Evolutionary conservation across 257 asterid genomes (phyloP), one percentile per base, ranked within the genome.

Genomic region (Buddleja alternifolia): DNA sequence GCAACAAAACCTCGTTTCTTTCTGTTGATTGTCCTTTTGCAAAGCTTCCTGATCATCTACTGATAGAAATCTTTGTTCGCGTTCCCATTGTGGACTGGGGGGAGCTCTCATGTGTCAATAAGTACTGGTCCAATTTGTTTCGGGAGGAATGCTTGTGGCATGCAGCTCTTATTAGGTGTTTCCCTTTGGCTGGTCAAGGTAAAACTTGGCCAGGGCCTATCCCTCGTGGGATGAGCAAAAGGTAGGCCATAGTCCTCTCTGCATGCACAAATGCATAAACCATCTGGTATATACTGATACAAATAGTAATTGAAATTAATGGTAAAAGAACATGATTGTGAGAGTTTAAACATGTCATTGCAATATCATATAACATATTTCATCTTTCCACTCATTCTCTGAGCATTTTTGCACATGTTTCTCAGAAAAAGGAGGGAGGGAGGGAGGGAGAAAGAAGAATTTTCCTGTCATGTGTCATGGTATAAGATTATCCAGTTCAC

Each of bases 131-230:
- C 53, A 74, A 69, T 67, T 77, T 89, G 64, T 89, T 85, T 75
- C 84, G 76, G 39, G 88, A 82, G 76, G 96, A 89, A 11, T 78
- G 72, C 75, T 80, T 87, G 75, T 89, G 96, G 95, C 60, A 57
- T 47, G 96, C 92, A 23, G 95, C 95, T 74, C 85, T 89, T 47
- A 4, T 73, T 56, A 82, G 76, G 71, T 78, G 77, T 69, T 89
- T 85, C 50, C 96, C 96, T 63, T 66, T 69, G 10, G 83, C 90
- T 45, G 79, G 55, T 71, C 86, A 71, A 41, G 81, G 74, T 58
- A 77, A 82, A 76, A 65, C 76, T 60, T 89, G 96, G 92, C 96
- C 95, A 1, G 96, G 95, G 40, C 96, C 95, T 64, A 85, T 89
- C 60, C 95, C 95, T 78, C 81, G 78, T 40, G 95, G 92, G 40